A percentile compares a stretch with the other conserved stretches of the same genome.
These are phyloP conservation scores for Basidiobolus heterosporus DNA, from an alignment of 371 early-diverging fungal species.

Conservation along the genomic window DNA sequence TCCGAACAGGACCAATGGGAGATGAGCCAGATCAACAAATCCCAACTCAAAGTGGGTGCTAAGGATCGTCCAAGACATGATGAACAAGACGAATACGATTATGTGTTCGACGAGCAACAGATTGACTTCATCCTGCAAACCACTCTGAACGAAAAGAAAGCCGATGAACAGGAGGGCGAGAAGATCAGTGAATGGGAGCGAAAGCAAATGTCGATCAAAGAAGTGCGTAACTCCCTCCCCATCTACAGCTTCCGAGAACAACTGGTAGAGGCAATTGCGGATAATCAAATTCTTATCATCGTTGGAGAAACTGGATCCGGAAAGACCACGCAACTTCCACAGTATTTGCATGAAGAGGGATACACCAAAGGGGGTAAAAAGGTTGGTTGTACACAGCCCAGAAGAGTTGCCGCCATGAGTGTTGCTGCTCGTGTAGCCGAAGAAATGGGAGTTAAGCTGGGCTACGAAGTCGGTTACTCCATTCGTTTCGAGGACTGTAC, in stretches of 20 bases:
- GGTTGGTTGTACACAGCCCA: constrained; percentile 97
- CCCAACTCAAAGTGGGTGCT: constrained; percentile 23
- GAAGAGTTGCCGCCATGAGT: constrained; percentile 98
- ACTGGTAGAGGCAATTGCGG: constrained; percentile 65
- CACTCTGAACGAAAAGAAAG: constrained; percentile 37
- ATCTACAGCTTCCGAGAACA: constrained; percentile 69
- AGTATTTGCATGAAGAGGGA: constrained; percentile 92
- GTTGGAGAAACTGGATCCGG: constrained; percentile 98
- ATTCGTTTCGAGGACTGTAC: constrained; percentile 97
- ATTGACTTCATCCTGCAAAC: constrained; percentile 79
- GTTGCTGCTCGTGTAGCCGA: constrained; percentile 95
- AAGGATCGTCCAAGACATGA: constrained; percentile 19
- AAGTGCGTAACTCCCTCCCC: constrained; percentile 83
- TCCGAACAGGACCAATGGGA: constrained; percentile 93
- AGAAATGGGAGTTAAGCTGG: constrained; percentile 86
- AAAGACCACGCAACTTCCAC: constrained; percentile 97
- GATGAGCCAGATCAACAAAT: constrained; percentile 56
- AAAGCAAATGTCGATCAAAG: constrained; percentile 48
- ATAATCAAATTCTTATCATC: constrained; percentile 78
- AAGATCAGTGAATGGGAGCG: constrained; percentile 28
- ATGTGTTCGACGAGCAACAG: constrained; percentile 85
- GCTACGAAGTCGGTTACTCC: constrained; percentile 90
- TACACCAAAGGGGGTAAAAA: constrained; percentile 73
- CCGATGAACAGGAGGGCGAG: constrained; percentile 28
- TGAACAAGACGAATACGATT: constrained; percentile 60